A percentile compares a stretch with the other conserved stretches of the same genome.
phyloP scores from a whole-genome alignment of 75 land plant species.

The Cupressus sempervirens region DNA sequence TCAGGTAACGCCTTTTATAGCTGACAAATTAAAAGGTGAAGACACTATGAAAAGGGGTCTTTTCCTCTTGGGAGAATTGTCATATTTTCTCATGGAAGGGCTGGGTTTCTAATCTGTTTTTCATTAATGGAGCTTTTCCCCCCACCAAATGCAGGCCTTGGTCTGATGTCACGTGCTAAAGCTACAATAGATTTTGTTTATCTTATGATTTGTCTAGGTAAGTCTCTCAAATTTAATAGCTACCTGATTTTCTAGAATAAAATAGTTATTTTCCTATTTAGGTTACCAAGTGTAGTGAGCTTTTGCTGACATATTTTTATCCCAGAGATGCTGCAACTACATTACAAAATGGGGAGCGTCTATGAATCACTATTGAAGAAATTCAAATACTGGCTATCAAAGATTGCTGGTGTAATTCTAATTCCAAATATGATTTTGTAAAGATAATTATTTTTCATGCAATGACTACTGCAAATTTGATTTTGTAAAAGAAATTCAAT shows the following conservation, averaged over 20 bases:
- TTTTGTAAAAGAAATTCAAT: background rate
- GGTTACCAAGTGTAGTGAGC: background rate
- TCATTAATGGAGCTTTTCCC: background rate
- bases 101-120: background rate
- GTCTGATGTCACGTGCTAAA: background rate
- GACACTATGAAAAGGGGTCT: background rate
- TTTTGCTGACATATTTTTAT: background rate
- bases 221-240: background rate
- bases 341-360: background rate
- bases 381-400: slow-evolving; percentile 12
- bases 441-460: background rate
- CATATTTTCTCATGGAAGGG: background rate
- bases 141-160: background rate
- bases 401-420: background rate
- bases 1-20: slow-evolving; percentile 30
- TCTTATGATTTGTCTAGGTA: slow-evolving; percentile 13
- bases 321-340: slow-evolving; percentile 1
- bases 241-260: background rate
- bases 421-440: slow-evolving; percentile 6
- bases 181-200: background rate
- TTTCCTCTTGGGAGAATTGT: too few relatives aligned
- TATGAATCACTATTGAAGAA: slow-evolving; percentile 5
- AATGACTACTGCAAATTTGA: background rate
- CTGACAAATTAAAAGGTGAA: background rate
- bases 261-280: background rate